Percentiles rank a stretch among this genome's conserved stretches.
These are phyloP conservation scores for Pseudogymnoascus sp. DNA, from an alignment of 2,329 filamentous ascomycete genomes.

Conservation along the genomic window DNA sequence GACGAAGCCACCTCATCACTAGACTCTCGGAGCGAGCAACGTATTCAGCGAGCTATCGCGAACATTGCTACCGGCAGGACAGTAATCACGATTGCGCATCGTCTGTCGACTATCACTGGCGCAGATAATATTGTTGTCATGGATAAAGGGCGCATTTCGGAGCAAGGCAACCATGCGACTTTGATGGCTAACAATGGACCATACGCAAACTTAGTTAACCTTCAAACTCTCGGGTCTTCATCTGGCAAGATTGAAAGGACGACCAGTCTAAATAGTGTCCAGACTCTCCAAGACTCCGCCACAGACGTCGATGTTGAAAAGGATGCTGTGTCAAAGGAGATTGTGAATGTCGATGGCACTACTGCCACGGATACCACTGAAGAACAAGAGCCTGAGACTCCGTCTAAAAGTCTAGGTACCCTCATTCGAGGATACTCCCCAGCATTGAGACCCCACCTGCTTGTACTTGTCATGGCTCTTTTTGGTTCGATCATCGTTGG, in stretches of 20 bases:
- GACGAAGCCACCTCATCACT: constrained; percentile 58
- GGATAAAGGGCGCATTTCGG: constrained; percentile 63
- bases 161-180: constrained; percentile 69
- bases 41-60: constrained; percentile 78
- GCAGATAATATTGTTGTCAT: constrained; percentile 80
- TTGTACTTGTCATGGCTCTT: constrained; percentile 32
- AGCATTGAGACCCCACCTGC: constrained; percentile 12
- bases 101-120: constrained; percentile 82
- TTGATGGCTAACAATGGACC: constrained; percentile 57
- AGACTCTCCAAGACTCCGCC: constrained; percentile 13
- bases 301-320: constrained; percentile 14
- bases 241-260: constrained; percentile 16
- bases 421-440: constrained; percentile 13
- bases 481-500: constrained; percentile 47
- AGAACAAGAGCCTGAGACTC: constrained; percentile 15
- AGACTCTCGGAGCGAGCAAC: constrained; percentile 82
- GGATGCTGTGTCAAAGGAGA: background rate
- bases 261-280: constrained; percentile 11
- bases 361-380: constrained; percentile 22
- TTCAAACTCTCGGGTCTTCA: constrained; percentile 26
- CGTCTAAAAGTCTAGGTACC: constrained; percentile 16
- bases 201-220: constrained; percentile 32
- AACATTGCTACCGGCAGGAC: constrained; percentile 76
- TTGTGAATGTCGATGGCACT: constrained; percentile 12
- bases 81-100: constrained; percentile 87